Evolutionary conservation across 805 yeast genomes (phyloP).

Genomic region (Komagataella pseudopastoris): DNA sequence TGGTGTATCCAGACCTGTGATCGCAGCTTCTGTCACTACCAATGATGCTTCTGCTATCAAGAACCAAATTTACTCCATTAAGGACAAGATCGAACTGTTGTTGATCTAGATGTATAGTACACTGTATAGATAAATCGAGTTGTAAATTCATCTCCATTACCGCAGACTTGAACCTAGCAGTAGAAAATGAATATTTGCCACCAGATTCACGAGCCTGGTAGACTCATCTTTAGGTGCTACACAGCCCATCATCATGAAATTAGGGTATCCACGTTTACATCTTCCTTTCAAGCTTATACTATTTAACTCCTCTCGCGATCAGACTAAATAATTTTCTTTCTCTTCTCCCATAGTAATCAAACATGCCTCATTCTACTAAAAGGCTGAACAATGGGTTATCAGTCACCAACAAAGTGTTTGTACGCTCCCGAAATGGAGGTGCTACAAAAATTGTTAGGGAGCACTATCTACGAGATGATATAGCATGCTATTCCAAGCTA

Average conservation of each 20-base stretch:
- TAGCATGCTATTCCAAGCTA: constrained; percentile 72
- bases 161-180: not conserved
- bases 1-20: constrained; percentile 99
- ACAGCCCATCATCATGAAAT: not conserved
- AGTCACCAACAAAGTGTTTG: constrained; percentile 82
- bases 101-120: constrained; percentile 42
- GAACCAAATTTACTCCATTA: constrained; percentile 92
- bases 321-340: too few relatives aligned
- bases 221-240: not conserved
- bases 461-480: constrained; percentile 84
- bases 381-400: constrained; percentile 37
- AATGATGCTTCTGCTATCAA: constrained; percentile 97
- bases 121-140: not conserved
- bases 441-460: constrained; percentile 89
- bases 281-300: too few relatives aligned
- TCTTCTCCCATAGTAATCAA: not conserved
- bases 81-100: constrained; percentile 98
- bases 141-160: not conserved
- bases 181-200: too few relatives aligned
- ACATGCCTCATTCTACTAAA: constrained; percentile 17
- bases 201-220: not conserved
- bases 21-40: constrained; percentile 96
- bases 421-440: constrained; percentile 78
- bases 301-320: not conserved
- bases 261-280: not conserved